Evolutionary conservation across 2,329 filamentous ascomycete genomes (phyloP), one percentile per base, ranked within the genome.

Genomic region (Trichoderma hamatum): DNA sequence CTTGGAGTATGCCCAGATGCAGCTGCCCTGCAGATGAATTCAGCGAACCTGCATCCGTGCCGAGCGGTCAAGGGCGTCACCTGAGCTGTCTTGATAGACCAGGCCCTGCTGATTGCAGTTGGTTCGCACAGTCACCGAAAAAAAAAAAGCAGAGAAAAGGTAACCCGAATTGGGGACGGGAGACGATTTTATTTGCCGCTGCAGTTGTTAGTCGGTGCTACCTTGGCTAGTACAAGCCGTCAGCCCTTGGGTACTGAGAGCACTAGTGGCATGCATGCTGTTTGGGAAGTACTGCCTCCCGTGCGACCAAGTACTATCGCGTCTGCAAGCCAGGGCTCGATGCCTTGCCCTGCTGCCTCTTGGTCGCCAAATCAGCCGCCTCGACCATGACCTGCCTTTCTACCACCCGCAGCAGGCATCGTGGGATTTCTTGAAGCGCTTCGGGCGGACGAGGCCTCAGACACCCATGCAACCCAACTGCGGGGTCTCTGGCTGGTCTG

Each of bases 401-500:
- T 26, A 14, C 28, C 52, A 49, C 68, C 55, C 19, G 30, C 30
- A 52, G 54, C 61, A 51, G 54, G 55, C 62, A 69, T 69, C 60
- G 59, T 63, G 36, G 63, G 24, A 67, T 59, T 67, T 49, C 28
- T 34, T 46, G 36, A 39, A 67, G 63, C 63, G 63, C 63, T 67
- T 67, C 54, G 54, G 63, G 63, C 63, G 63, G 63, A 67, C 63
- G 63, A 67, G 26, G 63, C 63, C 62, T 46, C 52, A 24, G 51
- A 68, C 51, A 61, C 59, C 67, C 67, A 69, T 62, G 60, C 67
- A 64, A 43, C 68, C 68, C 68, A 70, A 70, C 68, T 70, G 68
- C 68, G 68, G 68, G 68, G 68, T 69, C 67, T 36, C n/a, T 52
- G 28, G 36, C 49, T 59, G 32, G 28, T 10, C 39, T 61, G 54